Evolutionary conservation across 2,329 filamentous ascomycete species (phyloP).

Genomic region (Apiospora kogelbergensis): DNA sequence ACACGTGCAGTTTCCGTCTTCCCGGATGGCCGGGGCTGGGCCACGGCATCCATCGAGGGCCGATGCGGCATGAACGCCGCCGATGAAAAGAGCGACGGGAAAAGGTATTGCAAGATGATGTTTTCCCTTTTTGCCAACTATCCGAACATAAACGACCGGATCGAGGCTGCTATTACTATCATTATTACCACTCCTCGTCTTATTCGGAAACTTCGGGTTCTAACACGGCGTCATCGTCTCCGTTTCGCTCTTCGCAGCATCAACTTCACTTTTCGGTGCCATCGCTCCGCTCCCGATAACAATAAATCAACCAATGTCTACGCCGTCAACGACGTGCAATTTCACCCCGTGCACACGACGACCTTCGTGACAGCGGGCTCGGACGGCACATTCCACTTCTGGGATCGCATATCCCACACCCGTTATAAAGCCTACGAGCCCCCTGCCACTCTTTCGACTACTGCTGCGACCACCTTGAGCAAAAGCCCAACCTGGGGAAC

Average conservation of each 20-base stretch:
- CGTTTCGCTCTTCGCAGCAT: slow-evolving; percentile 12
- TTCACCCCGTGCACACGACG: slow-evolving; percentile 25
- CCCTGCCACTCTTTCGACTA: not conserved
- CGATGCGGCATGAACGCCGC: slow-evolving; percentile 23
- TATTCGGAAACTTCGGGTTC: not conserved
- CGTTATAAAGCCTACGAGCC: slow-evolving; percentile 49
- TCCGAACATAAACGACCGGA: slow-evolving; percentile 1
- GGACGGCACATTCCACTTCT: slow-evolving; percentile 45
- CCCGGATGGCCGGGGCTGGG: slow-evolving; percentile 30
- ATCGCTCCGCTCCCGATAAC: slow-evolving; percentile 24
- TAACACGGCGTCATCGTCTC: not conserved
- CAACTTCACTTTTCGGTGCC: slow-evolving; percentile 34
- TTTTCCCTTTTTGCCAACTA: not conserved
- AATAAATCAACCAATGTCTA: slow-evolving; percentile 27
- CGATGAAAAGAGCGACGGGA: slow-evolving; percentile 18
- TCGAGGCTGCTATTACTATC: not conserved
- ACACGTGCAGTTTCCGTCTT: slow-evolving; percentile 26
- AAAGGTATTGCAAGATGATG: not conserved
- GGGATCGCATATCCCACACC: slow-evolving; percentile 54
- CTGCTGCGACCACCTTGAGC: not conserved
- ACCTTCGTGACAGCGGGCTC: slow-evolving; percentile 33
- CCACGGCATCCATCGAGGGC: slow-evolving; percentile 30
- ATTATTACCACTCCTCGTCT: not conserved
- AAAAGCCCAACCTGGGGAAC: not conserved
- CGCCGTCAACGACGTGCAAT: slow-evolving; percentile 32